Evolutionary conservation across 2,329 filamentous ascomycete species (phyloP).

Genomic region (Mollisiaceae sp.): DNA sequence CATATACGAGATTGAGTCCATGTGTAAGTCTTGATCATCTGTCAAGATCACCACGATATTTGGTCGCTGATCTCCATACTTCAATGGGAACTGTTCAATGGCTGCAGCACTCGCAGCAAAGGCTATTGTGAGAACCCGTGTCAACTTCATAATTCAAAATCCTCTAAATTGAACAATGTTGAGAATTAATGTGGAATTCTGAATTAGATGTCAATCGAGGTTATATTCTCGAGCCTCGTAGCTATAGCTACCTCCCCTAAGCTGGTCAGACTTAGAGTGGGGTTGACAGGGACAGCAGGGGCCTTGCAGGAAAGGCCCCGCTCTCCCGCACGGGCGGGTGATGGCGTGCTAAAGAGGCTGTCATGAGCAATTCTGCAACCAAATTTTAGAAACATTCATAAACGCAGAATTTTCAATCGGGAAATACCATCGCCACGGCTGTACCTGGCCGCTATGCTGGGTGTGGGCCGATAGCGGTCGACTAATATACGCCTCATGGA

Average conservation of each 20-base stretch:
- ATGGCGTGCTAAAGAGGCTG: constrained; percentile 4
- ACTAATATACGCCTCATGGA: too few relatives aligned
- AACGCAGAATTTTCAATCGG: neutral
- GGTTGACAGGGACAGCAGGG: neutral
- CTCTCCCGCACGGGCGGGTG: neutral
- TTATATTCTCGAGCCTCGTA: neutral
- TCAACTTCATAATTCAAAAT: neutral
- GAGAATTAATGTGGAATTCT: neutral
- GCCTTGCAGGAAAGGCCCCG: neutral
- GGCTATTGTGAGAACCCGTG: constrained; percentile 13
- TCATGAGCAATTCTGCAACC: constrained; percentile 10
- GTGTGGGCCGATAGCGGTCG: neutral
- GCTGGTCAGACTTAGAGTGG: neutral
- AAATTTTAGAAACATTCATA: neutral
- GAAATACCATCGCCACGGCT: neutral
- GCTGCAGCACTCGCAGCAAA: constrained; percentile 18
- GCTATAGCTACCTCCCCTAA: too few relatives aligned
- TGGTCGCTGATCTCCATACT: constrained; percentile 40
- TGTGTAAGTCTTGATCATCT: constrained; percentile 67
- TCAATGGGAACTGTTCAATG: constrained; percentile 18
- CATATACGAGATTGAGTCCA: constrained; percentile 64
- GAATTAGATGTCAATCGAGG: neutral
- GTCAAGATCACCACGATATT: constrained; percentile 69
- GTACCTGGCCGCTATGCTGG: neutral
- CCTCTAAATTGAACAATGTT: neutral